Evolutionary conservation across 176 grass and related monocot species (phyloP).

Genomic region (Typha latifolia): DNA sequence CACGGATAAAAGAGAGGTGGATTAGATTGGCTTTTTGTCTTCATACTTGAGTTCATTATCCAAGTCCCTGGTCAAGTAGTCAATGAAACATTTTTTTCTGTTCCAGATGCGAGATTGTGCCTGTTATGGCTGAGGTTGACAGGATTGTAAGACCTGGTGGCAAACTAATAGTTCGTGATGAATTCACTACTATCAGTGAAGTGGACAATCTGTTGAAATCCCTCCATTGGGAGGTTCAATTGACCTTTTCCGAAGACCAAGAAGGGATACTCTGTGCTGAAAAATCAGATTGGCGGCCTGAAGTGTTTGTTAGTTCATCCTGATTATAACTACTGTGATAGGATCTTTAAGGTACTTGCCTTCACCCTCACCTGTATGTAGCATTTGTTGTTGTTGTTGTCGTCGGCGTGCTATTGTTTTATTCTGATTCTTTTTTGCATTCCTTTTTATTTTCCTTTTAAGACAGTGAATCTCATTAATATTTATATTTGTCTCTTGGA

Average conservation of each 20-base stretch:
- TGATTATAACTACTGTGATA: slow-evolving; percentile 4
- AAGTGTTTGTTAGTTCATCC: slow-evolving; percentile 24
- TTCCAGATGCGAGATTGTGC: slow-evolving; percentile 55
- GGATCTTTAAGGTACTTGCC: too few relatives aligned
- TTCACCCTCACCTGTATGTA: too few relatives aligned
- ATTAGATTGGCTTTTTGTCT: not conserved
- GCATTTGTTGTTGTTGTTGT: too few relatives aligned
- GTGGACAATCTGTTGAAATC: slow-evolving; percentile 70
- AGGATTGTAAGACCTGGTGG: slow-evolving; percentile 76
- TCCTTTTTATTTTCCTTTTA: too few relatives aligned
- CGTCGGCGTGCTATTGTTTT: too few relatives aligned
- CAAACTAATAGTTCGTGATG: slow-evolving; percentile 60
- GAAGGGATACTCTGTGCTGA: slow-evolving; percentile 58
- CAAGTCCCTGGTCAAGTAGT: too few relatives aligned
- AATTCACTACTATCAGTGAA: slow-evolving; percentile 33
- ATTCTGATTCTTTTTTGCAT: too few relatives aligned
- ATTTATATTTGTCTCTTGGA: too few relatives aligned
- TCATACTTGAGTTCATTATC: too few relatives aligned
- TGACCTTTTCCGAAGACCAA: slow-evolving; percentile 61
- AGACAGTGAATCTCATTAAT: too few relatives aligned
- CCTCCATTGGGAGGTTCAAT: slow-evolving; percentile 62
- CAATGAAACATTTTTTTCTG: not conserved
- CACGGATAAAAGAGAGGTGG: slow-evolving; percentile 74
- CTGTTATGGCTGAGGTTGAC: slow-evolving; percentile 73
- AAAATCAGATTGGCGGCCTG: slow-evolving; percentile 76